Base-by-base conservation (phyloP, 495 filamentous ascomycete species). In the Xylaria cubensis region DNA sequence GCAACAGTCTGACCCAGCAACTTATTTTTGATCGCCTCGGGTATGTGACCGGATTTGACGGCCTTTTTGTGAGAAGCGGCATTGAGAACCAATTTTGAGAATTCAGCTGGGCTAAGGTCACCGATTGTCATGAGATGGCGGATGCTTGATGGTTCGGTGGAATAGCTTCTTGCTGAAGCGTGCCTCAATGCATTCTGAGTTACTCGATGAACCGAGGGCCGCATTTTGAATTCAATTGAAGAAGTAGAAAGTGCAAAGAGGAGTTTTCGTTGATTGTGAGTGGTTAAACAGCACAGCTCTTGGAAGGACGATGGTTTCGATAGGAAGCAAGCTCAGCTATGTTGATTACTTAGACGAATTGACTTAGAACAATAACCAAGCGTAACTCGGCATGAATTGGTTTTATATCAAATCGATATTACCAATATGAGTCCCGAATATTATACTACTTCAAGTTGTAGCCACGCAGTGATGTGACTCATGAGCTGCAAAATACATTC, bases 111-210 rank as follows among this genome's bases (percentile, higher is more conserved):
- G 3, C 90, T 91, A 69, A 98, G 87, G 78, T 99, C 95, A 55
- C 90, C 90, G 76, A 97, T 96, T 56, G 94, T 95, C 76, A 98
- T 90, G 36, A 99, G 87, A 86, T 98, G 96, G 36, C 93, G 90
- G 61, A 91, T 19, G 36, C 69, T 64, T 24, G 68, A 72, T 19
- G 74, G 58, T 36, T 79, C 56, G 2, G 76, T 78, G 56, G 80
- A 80, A 59, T 80, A 82, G 51, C 69, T 67, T 61, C 79, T 76
- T 29, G 70, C 63, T 63, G 78, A 78, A 34, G 73, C 69, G 70
- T 67, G 61, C 10, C 70, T 50, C 41, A 70, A 59, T 56, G 58
- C 62, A 72, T 70, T 51, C 24, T 36, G 68, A 39, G 71, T 67
- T n/a, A 76, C 34, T 41, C 65, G 69, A 62, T 73, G 62, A 51